These are phyloP conservation scores for Gossypium gossypioides DNA, from an alignment of 441 rosid species.

Conservation along the genomic window DNA sequence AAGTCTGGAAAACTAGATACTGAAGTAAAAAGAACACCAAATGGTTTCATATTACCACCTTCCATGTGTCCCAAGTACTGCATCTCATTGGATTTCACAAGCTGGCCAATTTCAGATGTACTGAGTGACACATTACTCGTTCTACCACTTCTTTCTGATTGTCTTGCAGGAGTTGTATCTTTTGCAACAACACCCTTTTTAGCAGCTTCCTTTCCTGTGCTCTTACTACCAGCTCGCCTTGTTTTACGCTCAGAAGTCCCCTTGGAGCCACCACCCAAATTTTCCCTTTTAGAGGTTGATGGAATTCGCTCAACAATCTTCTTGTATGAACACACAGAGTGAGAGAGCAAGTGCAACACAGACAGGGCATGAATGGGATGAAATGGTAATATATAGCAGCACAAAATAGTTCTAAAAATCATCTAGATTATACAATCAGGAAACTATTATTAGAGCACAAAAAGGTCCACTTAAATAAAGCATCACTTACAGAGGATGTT, in stretches of 20 bases:
- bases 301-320: constrained; percentile 52
- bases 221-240: constrained; percentile 56
- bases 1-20: constrained; percentile 57
- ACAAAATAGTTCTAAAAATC: not conserved
- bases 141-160: constrained; percentile 42
- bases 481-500: constrained; percentile 35
- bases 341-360: constrained; percentile 13
- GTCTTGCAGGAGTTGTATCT: constrained; percentile 34
- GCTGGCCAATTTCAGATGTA: constrained; percentile 28
- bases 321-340: constrained; percentile 9
- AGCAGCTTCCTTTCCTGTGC: constrained; percentile 47
- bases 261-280: constrained; percentile 33
- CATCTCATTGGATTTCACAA: constrained; percentile 46
- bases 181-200: constrained; percentile 42
- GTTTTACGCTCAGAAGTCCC: constrained; percentile 59
- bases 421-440: not conserved
- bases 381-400: constrained; percentile 9
- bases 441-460: not conserved
- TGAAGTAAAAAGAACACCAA: constrained; percentile 43
- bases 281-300: constrained; percentile 33
- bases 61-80: constrained; percentile 42
- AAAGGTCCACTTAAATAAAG: not conserved
- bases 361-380: constrained; percentile 11
- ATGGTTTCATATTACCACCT: constrained; percentile 33
- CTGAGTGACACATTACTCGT: constrained; percentile 29